Evolutionary conservation across 352 stramenopile genomes (phyloP), one percentile per base, ranked within the genome.

Genomic region (Pythium utonaiense): DNA sequence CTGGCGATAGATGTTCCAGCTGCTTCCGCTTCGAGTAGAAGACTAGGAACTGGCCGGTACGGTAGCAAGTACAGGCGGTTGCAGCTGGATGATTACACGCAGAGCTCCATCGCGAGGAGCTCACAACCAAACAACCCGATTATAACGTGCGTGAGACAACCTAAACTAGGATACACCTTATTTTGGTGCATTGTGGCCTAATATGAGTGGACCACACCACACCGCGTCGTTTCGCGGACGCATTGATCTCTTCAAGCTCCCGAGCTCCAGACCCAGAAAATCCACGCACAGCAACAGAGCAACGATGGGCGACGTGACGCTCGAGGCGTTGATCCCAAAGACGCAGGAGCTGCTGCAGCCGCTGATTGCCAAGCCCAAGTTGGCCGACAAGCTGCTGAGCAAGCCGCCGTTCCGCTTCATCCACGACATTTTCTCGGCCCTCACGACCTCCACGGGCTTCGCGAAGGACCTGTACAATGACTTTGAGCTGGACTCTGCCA

Each of bases 381-480:
- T 98, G 49, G 83, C 86, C 5, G 93, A 98, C 31, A 98, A 99
- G 78, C 78, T 99, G 41, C 80, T 99, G 40, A 70, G 74, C 62
- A 98, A 98, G 67, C 96, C 96, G 31, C 96, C 96, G 16, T 99
- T 99, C 73, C 91, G 96, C 36, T 99, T 98, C 69, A 75, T 98
- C 41, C 89, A 98, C 71, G 94, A 98, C 69, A 78, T 98, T 36
- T 90, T 99, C 55, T 78, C 86, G 44, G 91, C 88, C 45, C 71
- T 99, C 34, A 87, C 75, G 21, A 70, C 79, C 49, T 63, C 71
- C 64, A 96, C 91, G 47, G 91, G 90, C 36, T 98, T 99, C 64
- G 82, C 73, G 31, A 76, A 89, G 55, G 78, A 73, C 3, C 73
- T 95, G 41, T 96, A 95, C 71, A 95, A 83, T 60, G 77, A 78